These are phyloP conservation scores for Digitaria exilis DNA, from an alignment of 202 grass and related monocot genomes.

Conservation along the genomic window DNA sequence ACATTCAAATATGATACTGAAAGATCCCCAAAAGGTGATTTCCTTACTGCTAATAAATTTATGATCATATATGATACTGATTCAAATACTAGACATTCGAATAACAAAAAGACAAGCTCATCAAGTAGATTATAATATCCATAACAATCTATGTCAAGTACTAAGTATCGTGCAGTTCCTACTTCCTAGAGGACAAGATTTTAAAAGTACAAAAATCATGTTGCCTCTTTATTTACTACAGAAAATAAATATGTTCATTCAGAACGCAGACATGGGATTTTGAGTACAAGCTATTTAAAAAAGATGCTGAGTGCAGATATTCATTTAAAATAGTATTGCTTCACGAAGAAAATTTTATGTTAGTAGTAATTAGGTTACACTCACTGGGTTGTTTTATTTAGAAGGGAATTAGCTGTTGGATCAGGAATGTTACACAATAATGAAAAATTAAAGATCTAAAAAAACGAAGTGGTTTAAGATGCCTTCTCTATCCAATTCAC, in stretches of 20 bases:
- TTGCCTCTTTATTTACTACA: neutral
- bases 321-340: neutral
- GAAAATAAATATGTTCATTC: neutral
- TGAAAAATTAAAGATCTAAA: conserved; percentile 9
- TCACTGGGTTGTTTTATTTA: conserved; percentile 2
- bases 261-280: neutral
- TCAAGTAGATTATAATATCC: neutral
- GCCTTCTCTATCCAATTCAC: neutral
- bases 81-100: conserved; percentile 12
- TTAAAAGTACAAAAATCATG: neutral
- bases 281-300: neutral
- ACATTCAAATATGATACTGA: too few relatives aligned
- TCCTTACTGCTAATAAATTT: neutral
- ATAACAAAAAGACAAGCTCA: conserved; percentile 1
- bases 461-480: conserved; percentile 2
- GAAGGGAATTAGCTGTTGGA: conserved; percentile 7
- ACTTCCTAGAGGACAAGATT: neutral
- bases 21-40: conserved; percentile 34
- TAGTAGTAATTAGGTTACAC: neutral
- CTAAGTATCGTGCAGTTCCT: neutral
- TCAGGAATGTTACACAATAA: neutral
- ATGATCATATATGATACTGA: neutral
- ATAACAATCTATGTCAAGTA: neutral
- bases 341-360: neutral
- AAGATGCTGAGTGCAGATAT: neutral